Evolutionary conservation across 345 rosid genomes (phyloP).

Genomic region (Clarkia xantiana): DNA sequence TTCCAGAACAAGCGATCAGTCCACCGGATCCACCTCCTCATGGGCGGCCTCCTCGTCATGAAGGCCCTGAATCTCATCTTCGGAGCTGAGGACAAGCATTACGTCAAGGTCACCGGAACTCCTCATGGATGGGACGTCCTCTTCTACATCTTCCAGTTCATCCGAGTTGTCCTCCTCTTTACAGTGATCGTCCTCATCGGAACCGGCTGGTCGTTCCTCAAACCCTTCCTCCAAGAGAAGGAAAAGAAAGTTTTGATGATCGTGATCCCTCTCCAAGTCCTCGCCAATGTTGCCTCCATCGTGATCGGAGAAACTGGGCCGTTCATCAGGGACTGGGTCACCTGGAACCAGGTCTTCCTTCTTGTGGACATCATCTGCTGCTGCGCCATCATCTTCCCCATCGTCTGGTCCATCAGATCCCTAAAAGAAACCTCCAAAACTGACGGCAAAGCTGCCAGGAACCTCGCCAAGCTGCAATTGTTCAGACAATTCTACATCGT

Average conservation of each 20-base stretch:
- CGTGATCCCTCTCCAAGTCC: slow-evolving; percentile 87
- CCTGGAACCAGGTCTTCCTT: slow-evolving; percentile 91
- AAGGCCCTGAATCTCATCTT: slow-evolving; percentile 82
- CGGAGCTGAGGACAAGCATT: slow-evolving; percentile 82
- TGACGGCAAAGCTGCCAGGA: slow-evolving; percentile 85
- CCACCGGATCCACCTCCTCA: slow-evolving; percentile 77
- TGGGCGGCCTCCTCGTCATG: slow-evolving; percentile 62
- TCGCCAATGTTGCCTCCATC: slow-evolving; percentile 76
- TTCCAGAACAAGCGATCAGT: slow-evolving; percentile 31
- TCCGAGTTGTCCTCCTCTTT: slow-evolving; percentile 71
- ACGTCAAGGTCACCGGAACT: slow-evolving; percentile 75
- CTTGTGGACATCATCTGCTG: slow-evolving; percentile 84
- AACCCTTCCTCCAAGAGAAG: slow-evolving; percentile 88
- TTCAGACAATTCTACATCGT: slow-evolving; percentile 88
- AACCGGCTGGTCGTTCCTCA: slow-evolving; percentile 95
- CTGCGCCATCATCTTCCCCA: slow-evolving; percentile 89
- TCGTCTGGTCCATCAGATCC: slow-evolving; percentile 85
- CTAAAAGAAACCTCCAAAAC: slow-evolving; percentile 83
- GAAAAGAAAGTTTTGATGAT: slow-evolving; percentile 96
- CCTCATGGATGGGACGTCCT: slow-evolving; percentile 96
- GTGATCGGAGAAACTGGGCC: slow-evolving; percentile 96
- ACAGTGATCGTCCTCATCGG: slow-evolving; percentile 91
- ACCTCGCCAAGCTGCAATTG: slow-evolving; percentile 68
- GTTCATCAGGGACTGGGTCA: slow-evolving; percentile 74
- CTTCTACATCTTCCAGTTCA: slow-evolving; percentile 79